Evolutionary conservation across 139 green algal genomes (phyloP), one percentile per base, ranked within the genome.

Genomic region (Eudorina sp.): DNA sequence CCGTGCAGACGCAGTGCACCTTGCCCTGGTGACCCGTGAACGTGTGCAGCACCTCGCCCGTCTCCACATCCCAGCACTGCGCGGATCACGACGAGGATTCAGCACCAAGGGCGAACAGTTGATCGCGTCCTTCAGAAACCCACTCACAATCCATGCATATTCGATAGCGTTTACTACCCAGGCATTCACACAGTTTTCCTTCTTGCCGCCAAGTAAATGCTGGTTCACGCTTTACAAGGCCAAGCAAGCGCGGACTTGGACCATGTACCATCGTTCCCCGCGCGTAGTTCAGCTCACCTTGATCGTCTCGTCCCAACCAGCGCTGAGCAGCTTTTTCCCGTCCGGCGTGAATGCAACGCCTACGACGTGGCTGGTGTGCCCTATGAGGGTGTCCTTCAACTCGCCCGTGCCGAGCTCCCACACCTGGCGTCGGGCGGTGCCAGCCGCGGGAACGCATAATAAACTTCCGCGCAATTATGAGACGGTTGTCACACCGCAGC

Each of bases 11-110:
- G 68, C 86, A 91, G 90, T 93, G 86, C 64, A 93, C 90, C 86
- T 93, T 90, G 36, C 75, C 86, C 55, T 78, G 90, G 83, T 92
- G 90, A 31, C 86, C 90, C 6, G 86, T 93, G 90, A 93, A 93
- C 25, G 76, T 89, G 83, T 86, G 85, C n/a, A 86, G 25, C 75
- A 86, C 80, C 31, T 75, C 62, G 62, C 74, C 90, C 21, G 80
- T 90, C 3, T 79, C 84, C 41, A 89, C 86, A 69, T 93, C 90
- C 90, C 90, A 93, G 81, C 81, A 87, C 81, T 87, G 81, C 58
- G n/a, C n/a, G n/a, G n/a, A n/a, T n/a, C n/a, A n/a, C n/a, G n/a
- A n/a, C n/a, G n/a, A n/a, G n/a, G n/a, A n/a, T n/a, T n/a, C n/a
- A 38, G 27, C 27, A 55, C 62, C 62, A 72, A 72, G 62, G 62